Evolutionary conservation across 2,329 filamentous ascomycete species (phyloP).

Genomic region (Colletotrichum tropicale): DNA sequence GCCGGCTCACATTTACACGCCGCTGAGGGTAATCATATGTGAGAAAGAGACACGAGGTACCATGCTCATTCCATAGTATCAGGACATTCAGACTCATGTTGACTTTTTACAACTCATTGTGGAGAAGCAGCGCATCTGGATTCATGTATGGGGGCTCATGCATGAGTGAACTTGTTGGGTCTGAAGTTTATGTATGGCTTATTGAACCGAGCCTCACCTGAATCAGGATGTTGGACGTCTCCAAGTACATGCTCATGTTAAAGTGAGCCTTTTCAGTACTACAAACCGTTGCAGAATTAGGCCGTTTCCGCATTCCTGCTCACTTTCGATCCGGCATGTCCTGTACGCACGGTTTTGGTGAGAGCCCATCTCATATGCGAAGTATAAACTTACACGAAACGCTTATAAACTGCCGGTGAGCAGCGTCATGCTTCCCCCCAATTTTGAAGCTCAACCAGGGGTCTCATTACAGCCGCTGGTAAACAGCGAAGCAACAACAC

Average conservation of each 20-base stretch:
- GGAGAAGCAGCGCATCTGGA: not conserved
- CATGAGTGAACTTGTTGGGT: not conserved
- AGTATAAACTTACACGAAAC: not conserved
- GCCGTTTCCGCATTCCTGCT: not conserved
- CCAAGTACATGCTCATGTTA: not conserved
- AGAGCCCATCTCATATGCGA: not conserved
- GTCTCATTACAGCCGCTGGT: not conserved
- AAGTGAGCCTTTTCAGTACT: not conserved
- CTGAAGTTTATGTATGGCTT: not conserved
- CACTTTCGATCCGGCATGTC: not conserved
- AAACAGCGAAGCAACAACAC: too few relatives aligned
- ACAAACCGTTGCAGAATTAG: not conserved
- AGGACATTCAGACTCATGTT: not conserved
- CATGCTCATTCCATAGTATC: not conserved
- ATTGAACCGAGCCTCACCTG: not conserved
- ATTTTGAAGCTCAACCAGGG: accelerated
- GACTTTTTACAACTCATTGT: not conserved
- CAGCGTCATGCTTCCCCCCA: not conserved
- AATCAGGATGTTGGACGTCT: not conserved
- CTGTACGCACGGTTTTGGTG: not conserved
- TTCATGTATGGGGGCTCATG: not conserved
- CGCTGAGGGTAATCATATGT: not conserved
- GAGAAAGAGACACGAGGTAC: not conserved
- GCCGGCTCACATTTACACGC: not conserved
- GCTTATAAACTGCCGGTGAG: not conserved